phyloP scores from a whole-genome alignment of 805 yeast genomes.

The Zygoascus ofunaensis region DNA sequence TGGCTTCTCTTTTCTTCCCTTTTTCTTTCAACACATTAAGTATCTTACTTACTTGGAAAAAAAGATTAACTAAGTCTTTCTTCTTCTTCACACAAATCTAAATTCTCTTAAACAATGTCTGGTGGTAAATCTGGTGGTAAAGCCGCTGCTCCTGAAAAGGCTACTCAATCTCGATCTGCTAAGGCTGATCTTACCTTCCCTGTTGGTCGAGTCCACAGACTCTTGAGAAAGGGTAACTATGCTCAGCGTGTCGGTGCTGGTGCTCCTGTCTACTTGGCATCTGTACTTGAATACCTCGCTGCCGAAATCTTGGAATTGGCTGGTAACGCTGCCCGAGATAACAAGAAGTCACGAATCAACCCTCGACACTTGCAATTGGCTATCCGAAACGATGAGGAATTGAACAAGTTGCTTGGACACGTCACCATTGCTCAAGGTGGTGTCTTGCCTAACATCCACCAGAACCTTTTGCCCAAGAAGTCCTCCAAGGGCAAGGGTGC shows the following conservation, averaged over 20 bases:
- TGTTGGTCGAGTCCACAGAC: slow-evolving; percentile 98
- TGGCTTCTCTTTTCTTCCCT: slow-evolving; percentile 6
- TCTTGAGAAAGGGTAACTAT: slow-evolving; percentile 93
- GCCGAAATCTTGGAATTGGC: slow-evolving; percentile 98
- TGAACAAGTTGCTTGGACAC: slow-evolving; percentile 84
- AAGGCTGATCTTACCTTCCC: slow-evolving; percentile 99
- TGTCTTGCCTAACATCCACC: slow-evolving; percentile 96
- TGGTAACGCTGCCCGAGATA: slow-evolving; percentile 98
- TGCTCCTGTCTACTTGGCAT: slow-evolving; percentile 95
- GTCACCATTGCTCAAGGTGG: slow-evolving; percentile 99
- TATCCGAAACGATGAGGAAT: slow-evolving; percentile 97
- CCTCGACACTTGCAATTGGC: slow-evolving; percentile 99
- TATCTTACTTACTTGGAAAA: slow-evolving; percentile 16
- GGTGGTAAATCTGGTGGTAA: slow-evolving; percentile 81
- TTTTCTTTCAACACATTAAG: slow-evolving; percentile 16
- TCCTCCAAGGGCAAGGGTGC: slow-evolving; percentile 31
- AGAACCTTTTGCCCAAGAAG: slow-evolving; percentile 74
- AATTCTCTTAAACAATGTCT: slow-evolving; percentile 44
- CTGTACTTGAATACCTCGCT: slow-evolving; percentile 92
- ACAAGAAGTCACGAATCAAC: slow-evolving; percentile 97
- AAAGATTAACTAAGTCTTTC: slow-evolving; percentile 14
- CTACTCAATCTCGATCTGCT: slow-evolving; percentile 95
- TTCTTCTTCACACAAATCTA: not conserved
- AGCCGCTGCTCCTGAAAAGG: slow-evolving; percentile 91
- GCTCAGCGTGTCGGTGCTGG: slow-evolving; percentile 99